Conservation (phyloP, 192 early-diverging fungal species). For the Umbelopsis sp. region DNA sequence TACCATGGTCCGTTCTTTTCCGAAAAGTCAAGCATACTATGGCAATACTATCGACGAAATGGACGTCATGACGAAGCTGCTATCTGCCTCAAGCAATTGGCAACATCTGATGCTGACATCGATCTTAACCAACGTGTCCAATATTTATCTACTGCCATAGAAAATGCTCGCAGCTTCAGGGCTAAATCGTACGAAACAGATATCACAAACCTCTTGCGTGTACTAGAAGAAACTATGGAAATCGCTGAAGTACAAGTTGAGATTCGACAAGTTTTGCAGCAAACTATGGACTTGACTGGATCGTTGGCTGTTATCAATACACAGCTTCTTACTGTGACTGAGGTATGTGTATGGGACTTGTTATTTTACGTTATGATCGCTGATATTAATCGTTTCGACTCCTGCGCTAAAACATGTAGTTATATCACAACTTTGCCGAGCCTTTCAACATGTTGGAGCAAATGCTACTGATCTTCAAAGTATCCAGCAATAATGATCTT, state of each 20-base stretch:
- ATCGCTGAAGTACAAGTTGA: constrained; percentile 11
- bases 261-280: constrained; percentile 11
- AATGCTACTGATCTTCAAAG: constrained; percentile 57
- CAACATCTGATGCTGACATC: background rate
- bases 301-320: background rate
- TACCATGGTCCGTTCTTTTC: constrained; percentile 11
- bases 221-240: constrained; percentile 12
- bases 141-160: constrained; percentile 22
- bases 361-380: background rate
- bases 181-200: background rate
- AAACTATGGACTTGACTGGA: constrained; percentile 6
- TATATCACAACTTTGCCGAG: constrained; percentile 57
- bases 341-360: background rate
- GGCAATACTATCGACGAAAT: constrained; percentile 26
- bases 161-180: constrained; percentile 14
- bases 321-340: background rate
- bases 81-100: constrained; percentile 22
- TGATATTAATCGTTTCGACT: constrained; percentile 24
- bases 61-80: constrained; percentile 24
- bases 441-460: constrained; percentile 51
- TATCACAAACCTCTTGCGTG: background rate
- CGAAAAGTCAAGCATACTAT: constrained; percentile 16
- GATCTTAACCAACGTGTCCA: constrained; percentile 16
- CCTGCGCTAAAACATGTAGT: constrained; percentile 35
- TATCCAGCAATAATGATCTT: constrained; percentile 53